Evolutionary conservation across 805 yeast genomes (phyloP).

Genomic region (Helenozyma baotianmanensis): DNA sequence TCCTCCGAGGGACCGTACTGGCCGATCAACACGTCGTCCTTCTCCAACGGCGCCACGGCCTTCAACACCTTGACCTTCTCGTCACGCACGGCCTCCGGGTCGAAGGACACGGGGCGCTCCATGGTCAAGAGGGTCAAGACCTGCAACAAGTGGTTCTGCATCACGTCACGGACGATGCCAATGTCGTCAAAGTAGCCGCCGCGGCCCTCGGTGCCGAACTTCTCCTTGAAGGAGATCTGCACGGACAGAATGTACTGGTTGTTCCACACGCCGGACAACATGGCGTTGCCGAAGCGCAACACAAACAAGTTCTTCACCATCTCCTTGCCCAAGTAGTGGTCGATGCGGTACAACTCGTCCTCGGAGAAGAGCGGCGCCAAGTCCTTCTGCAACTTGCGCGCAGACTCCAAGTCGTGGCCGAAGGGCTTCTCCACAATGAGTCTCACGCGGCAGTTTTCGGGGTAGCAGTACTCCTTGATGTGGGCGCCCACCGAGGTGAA

Average conservation of each 20-base stretch:
- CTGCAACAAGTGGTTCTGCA: conserved; percentile 96
- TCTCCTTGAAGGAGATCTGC: conserved; percentile 92
- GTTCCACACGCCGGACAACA: conserved; percentile 88
- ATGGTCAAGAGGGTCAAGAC: conserved; percentile 86
- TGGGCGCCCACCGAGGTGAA: conserved; percentile 75
- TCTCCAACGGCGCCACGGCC: conserved; percentile 66
- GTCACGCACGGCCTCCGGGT: conserved; percentile 91
- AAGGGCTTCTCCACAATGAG: conserved; percentile 95
- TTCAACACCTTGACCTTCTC: conserved; percentile 92
- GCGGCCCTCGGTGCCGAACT: conserved; percentile 98
- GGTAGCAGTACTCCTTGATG: conserved; percentile 63
- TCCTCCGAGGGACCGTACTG: conserved; percentile 84
- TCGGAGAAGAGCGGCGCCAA: conserved; percentile 86
- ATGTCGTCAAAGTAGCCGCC: conserved; percentile 96
- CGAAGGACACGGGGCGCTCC: conserved; percentile 92
- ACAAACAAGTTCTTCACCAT: conserved; percentile 92
- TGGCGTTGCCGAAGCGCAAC: conserved; percentile 85
- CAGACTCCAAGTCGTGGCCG: conserved; percentile 82
- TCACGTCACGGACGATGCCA: conserved; percentile 95
- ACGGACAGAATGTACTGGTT: conserved; percentile 70
- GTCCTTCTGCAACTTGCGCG: conserved; percentile 69
- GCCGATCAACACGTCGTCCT: conserved; percentile 70
- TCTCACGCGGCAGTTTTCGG: conserved; percentile 59
- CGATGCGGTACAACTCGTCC: conserved; percentile 91
- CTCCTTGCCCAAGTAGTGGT: conserved; percentile 96